Conservation (phyloP, 1,284 basidiomycete species). For the Cutaneotrichosporon daszewskae region DNA sequence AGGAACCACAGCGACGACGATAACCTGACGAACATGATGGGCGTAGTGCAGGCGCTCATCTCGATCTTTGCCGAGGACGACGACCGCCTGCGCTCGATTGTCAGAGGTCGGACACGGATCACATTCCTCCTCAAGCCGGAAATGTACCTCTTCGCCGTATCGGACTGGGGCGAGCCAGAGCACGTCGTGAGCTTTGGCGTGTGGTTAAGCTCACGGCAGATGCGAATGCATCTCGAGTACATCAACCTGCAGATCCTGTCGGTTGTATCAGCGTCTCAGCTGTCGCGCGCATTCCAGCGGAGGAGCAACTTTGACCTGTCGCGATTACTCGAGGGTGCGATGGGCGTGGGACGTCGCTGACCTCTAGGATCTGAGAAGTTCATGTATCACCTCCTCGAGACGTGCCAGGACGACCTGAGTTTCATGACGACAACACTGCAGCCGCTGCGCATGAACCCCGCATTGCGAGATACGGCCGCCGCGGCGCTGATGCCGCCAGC, state of each 20-base stretch:
- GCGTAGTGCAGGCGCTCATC: constrained; percentile 89
- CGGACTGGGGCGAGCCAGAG: constrained; percentile 88
- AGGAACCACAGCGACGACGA: constrained; percentile 49
- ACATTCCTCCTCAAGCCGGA: constrained; percentile 79
- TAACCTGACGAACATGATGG: constrained; percentile 71
- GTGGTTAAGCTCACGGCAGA: too few relatives aligned
- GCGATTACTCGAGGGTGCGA: constrained; percentile 69
- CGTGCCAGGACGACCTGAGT: constrained; percentile 70
- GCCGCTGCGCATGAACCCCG: constrained; percentile 67
- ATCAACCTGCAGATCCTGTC: constrained; percentile 87
- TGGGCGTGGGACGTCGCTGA: not conserved
- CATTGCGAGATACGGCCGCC: constrained; percentile 63
- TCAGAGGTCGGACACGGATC: constrained; percentile 63
- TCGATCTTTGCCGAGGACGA: constrained; percentile 75
- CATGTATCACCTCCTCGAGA: constrained; percentile 61
- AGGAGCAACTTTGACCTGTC: constrained; percentile 87
- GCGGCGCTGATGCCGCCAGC: constrained; percentile 68
- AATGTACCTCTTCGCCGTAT: constrained; percentile 83
- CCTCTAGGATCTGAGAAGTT: constrained; percentile 73
- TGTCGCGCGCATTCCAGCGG: constrained; percentile 77
- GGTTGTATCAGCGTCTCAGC: constrained; percentile 76
- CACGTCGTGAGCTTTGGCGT: too few relatives aligned
- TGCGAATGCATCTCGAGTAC: constrained; percentile 89
- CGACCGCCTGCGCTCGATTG: constrained; percentile 62
- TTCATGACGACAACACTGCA: constrained; percentile 75